A percentile compares a stretch with the other conserved stretches of the same genome.
Evolutionary conservation across 805 yeast species (phyloP).

Genomic region (Saccharomycopsis malanga): DNA sequence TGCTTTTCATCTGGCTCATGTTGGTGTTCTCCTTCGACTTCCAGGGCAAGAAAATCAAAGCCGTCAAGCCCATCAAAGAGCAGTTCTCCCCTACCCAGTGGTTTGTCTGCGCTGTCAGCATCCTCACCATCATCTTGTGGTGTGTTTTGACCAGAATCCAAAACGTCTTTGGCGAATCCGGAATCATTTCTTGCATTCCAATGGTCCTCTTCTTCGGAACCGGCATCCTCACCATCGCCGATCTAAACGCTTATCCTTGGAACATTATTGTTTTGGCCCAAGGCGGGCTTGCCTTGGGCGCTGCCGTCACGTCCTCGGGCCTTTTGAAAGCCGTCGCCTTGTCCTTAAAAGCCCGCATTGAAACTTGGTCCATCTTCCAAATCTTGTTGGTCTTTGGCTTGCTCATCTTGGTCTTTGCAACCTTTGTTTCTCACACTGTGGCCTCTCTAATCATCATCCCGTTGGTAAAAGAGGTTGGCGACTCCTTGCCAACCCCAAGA

Average conservation of each 20-base stretch:
- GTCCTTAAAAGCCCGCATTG: slow-evolving; percentile 58
- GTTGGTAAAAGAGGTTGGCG: slow-evolving; percentile 80
- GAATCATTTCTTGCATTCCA: slow-evolving; percentile 85
- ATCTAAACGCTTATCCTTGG: slow-evolving; percentile 94
- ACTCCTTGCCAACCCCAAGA: slow-evolving; percentile 62
- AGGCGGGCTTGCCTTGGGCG: slow-evolving; percentile 97
- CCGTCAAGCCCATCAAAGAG: slow-evolving; percentile 34
- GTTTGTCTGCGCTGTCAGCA: slow-evolving; percentile 61
- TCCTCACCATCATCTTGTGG: slow-evolving; percentile 78
- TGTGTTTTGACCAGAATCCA: slow-evolving; percentile 74
- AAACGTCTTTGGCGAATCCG: slow-evolving; percentile 85
- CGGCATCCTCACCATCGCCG: slow-evolving; percentile 78
- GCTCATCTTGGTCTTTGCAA: slow-evolving; percentile 76
- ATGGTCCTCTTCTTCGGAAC: slow-evolving; percentile 83
- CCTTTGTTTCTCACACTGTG: slow-evolving; percentile 96
- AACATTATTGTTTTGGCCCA: slow-evolving; percentile 90
- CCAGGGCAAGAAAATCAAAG: slow-evolving; percentile 28
- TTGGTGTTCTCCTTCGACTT: slow-evolving; percentile 59
- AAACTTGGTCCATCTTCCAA: slow-evolving; percentile 56
- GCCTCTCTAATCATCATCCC: slow-evolving; percentile 94
- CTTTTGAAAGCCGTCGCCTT: slow-evolving; percentile 71
- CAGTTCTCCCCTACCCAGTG: slow-evolving; percentile 66
- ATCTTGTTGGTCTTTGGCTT: slow-evolving; percentile 75
- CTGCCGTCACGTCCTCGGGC: slow-evolving; percentile 90
- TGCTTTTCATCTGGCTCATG: slow-evolving; percentile 66